Evolutionary conservation across 2,329 filamentous ascomycete genomes (phyloP), one percentile per base, ranked within the genome.

Genomic region (Alternaria atra): DNA sequence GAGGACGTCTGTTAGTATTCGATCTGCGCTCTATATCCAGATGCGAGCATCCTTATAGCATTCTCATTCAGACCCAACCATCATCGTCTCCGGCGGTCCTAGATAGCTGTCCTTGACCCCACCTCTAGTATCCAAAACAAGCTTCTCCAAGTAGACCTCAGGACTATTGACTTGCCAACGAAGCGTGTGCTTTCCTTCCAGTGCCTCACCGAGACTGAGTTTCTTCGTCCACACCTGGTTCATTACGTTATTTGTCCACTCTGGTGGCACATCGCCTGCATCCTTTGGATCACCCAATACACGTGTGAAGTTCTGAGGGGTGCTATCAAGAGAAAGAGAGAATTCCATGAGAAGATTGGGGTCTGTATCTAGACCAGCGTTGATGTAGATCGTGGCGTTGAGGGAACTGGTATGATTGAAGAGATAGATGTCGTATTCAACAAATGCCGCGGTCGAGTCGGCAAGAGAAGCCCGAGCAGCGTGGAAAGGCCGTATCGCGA

Each of bases 261-360:
- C 80, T 1, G 74, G 77, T 8, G 84, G 84, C 55, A 71, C 37
- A 52, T 65, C 52, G 75, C 77, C 43, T 2, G 79, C 77, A 4
- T 81, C 70, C 25, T 79, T 65, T 1, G 74, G 75, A 13, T 65
- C 55, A 13, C 63, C 57, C 8, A 65, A 53, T n/a, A 69, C 54
- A 59, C 69, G 23, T 9, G 54, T 55, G 58, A 69, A 66, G 34
- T 61, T 64, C 34, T 52, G 48, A 20, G 64, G 52, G 23, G 20
- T 27, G 17, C 55, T 50, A 23, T 69, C 59, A 7, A 70, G 56
- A 2, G 56, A 77, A 2, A 85, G 67, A 2, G 83, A 82, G 55
- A 82, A 85, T 27, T 74, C 73, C 76, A 86, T 81, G 9, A 75
- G 79, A 5, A 79, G 74, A 4, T 68, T 68, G 0, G 84, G 83